A percentile compares a stretch with the other conserved stretches of the same genome.
Evolutionary conservation across 192 early-diverging fungal genomes (phyloP).

Genomic region (Mortierella antarctica): DNA sequence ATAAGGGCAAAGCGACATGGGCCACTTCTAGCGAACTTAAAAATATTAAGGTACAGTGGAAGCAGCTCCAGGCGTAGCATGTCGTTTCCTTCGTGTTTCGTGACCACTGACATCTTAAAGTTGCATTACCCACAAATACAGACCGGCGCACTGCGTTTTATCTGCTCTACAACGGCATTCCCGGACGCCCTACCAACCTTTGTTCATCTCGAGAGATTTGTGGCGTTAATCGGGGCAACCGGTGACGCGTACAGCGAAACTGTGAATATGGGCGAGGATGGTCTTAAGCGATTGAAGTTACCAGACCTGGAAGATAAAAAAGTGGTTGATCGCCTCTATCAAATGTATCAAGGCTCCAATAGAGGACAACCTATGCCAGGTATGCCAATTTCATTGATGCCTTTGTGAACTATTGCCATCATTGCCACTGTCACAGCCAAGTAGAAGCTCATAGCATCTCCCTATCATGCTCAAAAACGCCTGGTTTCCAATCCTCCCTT

Average conservation of each 20-base stretch:
- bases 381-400: conserved; percentile 5
- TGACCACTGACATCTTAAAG: not conserved
- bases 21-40: conserved; percentile 33
- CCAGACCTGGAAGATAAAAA: conserved; percentile 77
- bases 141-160: conserved; percentile 58
- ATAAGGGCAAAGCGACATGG: conserved; percentile 82
- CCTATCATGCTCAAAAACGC: not conserved
- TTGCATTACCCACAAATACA: conserved; percentile 1
- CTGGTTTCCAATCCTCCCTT: not conserved
- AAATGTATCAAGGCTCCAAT: conserved; percentile 72
- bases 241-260: conserved; percentile 80
- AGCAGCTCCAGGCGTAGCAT: not conserved
- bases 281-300: conserved; percentile 73
- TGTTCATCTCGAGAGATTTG: conserved; percentile 68
- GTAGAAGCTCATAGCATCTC: not conserved
- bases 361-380: conserved; percentile 22
- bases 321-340: conserved; percentile 57
- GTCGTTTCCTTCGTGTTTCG: not conserved
- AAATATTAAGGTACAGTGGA: conserved; percentile 41
- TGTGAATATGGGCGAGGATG: conserved; percentile 81
- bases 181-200: conserved; percentile 48
- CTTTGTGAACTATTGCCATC: not conserved
- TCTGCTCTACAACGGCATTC: conserved; percentile 54
- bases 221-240: conserved; percentile 66
- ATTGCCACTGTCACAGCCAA: no score